These are phyloP conservation scores for Fusarium ambrosium DNA, from an alignment of 2,329 filamentous ascomycete species.

Conservation along the genomic window DNA sequence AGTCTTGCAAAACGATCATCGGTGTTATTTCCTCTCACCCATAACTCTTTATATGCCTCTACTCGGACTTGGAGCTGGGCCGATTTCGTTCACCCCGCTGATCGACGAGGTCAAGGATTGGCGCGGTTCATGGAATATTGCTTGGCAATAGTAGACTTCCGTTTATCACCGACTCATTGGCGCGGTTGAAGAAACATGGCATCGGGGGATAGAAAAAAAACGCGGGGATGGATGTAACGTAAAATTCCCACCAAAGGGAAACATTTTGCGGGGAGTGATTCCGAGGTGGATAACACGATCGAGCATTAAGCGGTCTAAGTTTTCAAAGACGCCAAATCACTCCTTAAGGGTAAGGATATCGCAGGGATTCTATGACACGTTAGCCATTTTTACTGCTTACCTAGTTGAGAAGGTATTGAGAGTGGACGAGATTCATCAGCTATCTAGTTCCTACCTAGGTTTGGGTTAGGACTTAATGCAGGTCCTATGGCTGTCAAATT, in stretches of 20 bases:
- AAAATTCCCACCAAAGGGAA: background rate
- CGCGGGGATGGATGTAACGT: background rate
- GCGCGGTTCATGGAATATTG: background rate
- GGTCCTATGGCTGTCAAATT: background rate
- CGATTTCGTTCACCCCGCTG: conserved; percentile 1
- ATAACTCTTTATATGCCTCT: background rate
- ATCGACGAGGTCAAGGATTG: background rate
- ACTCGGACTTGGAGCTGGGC: background rate
- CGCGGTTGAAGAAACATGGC: background rate
- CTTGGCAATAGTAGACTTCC: background rate
- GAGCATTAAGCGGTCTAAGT: background rate
- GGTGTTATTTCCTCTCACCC: background rate
- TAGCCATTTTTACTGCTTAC: background rate
- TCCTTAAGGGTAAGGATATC: background rate
- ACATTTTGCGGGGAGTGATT: background rate
- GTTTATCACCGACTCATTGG: background rate
- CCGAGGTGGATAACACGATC: background rate
- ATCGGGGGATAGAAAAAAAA: background rate
- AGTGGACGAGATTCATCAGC: background rate
- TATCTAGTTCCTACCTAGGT: background rate
- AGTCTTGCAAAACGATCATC: background rate
- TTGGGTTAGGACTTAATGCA: background rate
- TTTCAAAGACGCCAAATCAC: background rate
- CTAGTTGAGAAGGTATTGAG: background rate
- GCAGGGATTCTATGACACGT: background rate